phyloP scores from a whole-genome alignment of 2,329 filamentous ascomycete genomes.

The Graphium sp. region DNA sequence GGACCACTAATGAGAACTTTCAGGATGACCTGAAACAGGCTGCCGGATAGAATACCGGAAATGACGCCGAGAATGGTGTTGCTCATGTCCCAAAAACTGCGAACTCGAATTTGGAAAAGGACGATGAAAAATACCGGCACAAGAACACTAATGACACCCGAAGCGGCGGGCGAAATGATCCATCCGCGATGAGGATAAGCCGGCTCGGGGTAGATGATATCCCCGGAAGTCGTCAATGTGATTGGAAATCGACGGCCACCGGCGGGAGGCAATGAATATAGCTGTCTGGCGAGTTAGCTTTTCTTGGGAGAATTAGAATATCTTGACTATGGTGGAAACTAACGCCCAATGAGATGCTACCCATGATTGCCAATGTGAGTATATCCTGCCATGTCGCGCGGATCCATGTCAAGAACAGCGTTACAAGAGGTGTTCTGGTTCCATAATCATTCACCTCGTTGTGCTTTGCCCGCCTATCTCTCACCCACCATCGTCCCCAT shows the following conservation, averaged over 20 bases:
- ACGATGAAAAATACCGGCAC: slow-evolving; percentile 41
- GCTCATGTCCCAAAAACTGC: slow-evolving; percentile 40
- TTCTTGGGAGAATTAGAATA: too few relatives aligned
- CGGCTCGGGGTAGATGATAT: slow-evolving; percentile 46
- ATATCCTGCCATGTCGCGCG: too few relatives aligned
- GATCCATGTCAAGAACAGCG: too few relatives aligned
- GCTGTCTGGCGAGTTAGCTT: too few relatives aligned
- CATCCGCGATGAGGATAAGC: slow-evolving; percentile 47
- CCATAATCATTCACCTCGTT: too few relatives aligned
- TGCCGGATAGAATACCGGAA: slow-evolving; percentile 40
- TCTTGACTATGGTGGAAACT: too few relatives aligned
- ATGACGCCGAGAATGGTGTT: slow-evolving; percentile 44
- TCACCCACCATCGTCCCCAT: too few relatives aligned
- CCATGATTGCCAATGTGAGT: too few relatives aligned
- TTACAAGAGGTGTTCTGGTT: too few relatives aligned
- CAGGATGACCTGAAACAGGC: slow-evolving; percentile 48
- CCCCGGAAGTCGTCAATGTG: slow-evolving; percentile 35
- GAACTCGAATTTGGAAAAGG: slow-evolving; percentile 38
- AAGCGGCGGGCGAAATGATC: slow-evolving; percentile 41
- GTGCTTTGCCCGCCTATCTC: too few relatives aligned
- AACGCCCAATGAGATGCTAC: too few relatives aligned
- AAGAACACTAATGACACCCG: slow-evolving; percentile 35
- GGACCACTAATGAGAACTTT: slow-evolving; percentile 51
- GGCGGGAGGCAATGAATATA: slow-evolving; percentile 34
- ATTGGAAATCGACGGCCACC: slow-evolving; percentile 45